These are phyloP conservation scores for Psilocybe subaeruginosa DNA, from an alignment of 768 basidiomycete species.

Conservation along the genomic window DNA sequence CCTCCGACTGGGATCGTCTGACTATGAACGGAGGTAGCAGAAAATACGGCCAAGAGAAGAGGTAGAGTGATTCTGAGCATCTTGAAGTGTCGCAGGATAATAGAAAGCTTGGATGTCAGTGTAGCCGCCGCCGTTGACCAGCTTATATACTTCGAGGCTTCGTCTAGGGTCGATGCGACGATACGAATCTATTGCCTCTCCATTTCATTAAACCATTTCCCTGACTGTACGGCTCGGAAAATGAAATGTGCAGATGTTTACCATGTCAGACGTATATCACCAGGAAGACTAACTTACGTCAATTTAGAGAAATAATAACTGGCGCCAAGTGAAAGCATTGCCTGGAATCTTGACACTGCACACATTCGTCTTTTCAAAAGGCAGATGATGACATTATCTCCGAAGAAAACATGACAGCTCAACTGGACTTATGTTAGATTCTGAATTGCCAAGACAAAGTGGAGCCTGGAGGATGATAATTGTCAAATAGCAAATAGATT, in stretches of 20 bases:
- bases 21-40: not conserved
- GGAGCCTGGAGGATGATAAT: no score
- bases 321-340: no score
- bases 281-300: not conserved
- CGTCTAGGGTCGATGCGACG: not conserved
- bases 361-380: no score
- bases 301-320: no score
- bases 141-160: not conserved
- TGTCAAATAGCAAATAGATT: no score
- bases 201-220: not conserved
- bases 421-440: no score
- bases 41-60: not conserved
- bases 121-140: not conserved
- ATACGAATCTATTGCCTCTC: not conserved
- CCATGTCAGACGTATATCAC: not conserved
- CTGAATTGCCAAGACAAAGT: no score
- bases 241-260: not conserved
- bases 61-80: conserved; percentile 2
- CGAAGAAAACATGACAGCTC: no score
- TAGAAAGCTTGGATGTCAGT: not conserved
- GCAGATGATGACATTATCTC: no score
- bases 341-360: no score
- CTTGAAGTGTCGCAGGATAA: not conserved
- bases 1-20: conserved; percentile 19
- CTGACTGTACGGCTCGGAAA: not conserved